Evolutionary conservation across 257 asterid genomes (phyloP), one percentile per base, ranked within the genome.

Genomic region (Gentiana macrophylla): DNA sequence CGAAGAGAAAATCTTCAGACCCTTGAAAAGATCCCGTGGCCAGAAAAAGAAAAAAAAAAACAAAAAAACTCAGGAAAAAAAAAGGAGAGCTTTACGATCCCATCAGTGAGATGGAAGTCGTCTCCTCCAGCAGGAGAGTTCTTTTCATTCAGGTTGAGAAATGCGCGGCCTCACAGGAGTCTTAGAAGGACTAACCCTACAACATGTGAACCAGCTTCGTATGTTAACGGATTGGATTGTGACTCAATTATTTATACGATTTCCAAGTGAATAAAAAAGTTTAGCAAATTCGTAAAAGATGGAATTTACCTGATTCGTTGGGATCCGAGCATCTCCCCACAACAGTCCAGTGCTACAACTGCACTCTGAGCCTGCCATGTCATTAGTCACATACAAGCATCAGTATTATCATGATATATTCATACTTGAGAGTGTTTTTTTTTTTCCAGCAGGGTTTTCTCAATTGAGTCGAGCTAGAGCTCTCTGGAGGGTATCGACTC

Each of bases 141-240:
- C 62, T 59, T 11, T 62, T 70, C 76, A 73, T 76, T 74, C 69
- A 52, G 82, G 76, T 53, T 72, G 81, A 53, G 82, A 70, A 63
- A 73, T 60, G 50, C 84, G 80, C 9, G 95, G 94, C 91, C 96
- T 86, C 73, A 90, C 94, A 1, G 96, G 97, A 12, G 97, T 90
- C 91, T 90, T 90, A 38, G 97, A 90, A 69, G 97, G 97, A 64
- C 96, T 86, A 79, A 90, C 96, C 95, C 97, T 89, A 49, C 47
- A 24, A 24, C 24, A 55, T 10, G 53, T 37, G 41, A 55, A 43
- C 61, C 38, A 49, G 51, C 47, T 58, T 24, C 24, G 24, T 1
- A 24, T 35, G 49, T 46, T 24, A 24, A 24, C 24, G 0, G 24
- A 24, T 24, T 24, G 24, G 24, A 24, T 1, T 24, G 24, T 0